Percentiles rank a stretch among this genome's conserved stretches.
These are phyloP conservation scores for Neurospora terricola DNA, from an alignment of 495 filamentous ascomycete genomes.

Conservation along the genomic window DNA sequence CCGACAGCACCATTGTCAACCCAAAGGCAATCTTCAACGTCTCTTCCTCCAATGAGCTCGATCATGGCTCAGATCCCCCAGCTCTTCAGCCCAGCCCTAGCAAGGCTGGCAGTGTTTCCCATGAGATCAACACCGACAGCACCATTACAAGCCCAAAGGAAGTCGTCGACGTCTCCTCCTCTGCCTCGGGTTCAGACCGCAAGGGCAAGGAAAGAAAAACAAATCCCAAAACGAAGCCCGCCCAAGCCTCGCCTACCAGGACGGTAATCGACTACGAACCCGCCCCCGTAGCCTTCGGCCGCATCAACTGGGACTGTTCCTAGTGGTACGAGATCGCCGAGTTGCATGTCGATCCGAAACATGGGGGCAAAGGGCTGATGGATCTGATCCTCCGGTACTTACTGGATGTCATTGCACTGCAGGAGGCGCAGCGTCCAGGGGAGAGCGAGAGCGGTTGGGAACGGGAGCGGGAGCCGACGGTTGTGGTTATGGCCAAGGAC, in stretches of 20 bases:
- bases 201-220: not conserved
- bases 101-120: not conserved
- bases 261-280: not conserved
- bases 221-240: constrained; percentile 26
- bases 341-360: not conserved
- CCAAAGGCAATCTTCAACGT: not conserved
- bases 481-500: not conserved
- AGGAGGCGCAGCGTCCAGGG: not conserved
- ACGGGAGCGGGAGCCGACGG: not conserved
- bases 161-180: constrained; percentile 21
- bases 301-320: constrained; percentile 43
- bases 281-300: constrained; percentile 37
- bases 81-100: too few species aligned
- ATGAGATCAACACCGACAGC: not conserved
- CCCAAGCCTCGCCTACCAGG: constrained; percentile 18
- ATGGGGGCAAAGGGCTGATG: not conserved
- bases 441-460: not conserved
- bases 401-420: not conserved
- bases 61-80: not conserved
- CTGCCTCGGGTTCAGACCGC: constrained; percentile 24
- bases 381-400: not conserved
- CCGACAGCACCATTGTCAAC: not conserved
- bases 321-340: constrained; percentile 46
- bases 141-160: not conserved
- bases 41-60: not conserved